Evolutionary conservation across 2,329 filamentous ascomycete genomes (phyloP).

Genomic region (Talaromyces pinophilus): DNA sequence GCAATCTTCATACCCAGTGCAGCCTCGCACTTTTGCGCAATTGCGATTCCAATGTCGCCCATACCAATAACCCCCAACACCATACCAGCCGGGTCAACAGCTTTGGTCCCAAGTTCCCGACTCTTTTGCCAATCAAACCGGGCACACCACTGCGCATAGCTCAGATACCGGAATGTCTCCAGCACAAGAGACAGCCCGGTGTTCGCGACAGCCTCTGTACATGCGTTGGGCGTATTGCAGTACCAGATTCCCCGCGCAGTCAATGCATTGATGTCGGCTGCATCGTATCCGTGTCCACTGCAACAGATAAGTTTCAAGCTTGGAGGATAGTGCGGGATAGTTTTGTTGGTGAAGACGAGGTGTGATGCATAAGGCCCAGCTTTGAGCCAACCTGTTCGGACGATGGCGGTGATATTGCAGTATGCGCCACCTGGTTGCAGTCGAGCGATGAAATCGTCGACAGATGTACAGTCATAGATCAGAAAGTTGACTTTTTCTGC

Average conservation of each 20-base stretch:
- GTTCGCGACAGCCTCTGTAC: conserved; percentile 19
- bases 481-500: conserved; percentile 23
- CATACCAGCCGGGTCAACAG: conserved; percentile 22
- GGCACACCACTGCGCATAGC: conserved; percentile 23
- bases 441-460: conserved; percentile 24
- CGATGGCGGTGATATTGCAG: conserved; percentile 32
- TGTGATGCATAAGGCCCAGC: conserved; percentile 33
- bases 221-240: conserved; percentile 20
- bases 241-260: conserved; percentile 18
- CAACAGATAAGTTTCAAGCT: conserved; percentile 17
- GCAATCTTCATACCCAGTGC: conserved; percentile 20
- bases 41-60: conserved; percentile 24
- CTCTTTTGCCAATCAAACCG: conserved; percentile 21
- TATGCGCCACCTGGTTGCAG: conserved; percentile 34
- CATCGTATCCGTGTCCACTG: conserved; percentile 19
- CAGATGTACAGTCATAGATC: conserved; percentile 18
- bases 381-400: conserved; percentile 38
- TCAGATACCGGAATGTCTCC: conserved; percentile 24
- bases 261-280: conserved; percentile 19
- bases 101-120: conserved; percentile 22
- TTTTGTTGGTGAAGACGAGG: conserved; percentile 29
- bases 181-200: conserved; percentile 21
- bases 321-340: conserved; percentile 24
- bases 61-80: conserved; percentile 23
- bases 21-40: conserved; percentile 23